Conservation (phyloP, 2,329 filamentous ascomycete species). For the Fusarium begoniae region DNA sequence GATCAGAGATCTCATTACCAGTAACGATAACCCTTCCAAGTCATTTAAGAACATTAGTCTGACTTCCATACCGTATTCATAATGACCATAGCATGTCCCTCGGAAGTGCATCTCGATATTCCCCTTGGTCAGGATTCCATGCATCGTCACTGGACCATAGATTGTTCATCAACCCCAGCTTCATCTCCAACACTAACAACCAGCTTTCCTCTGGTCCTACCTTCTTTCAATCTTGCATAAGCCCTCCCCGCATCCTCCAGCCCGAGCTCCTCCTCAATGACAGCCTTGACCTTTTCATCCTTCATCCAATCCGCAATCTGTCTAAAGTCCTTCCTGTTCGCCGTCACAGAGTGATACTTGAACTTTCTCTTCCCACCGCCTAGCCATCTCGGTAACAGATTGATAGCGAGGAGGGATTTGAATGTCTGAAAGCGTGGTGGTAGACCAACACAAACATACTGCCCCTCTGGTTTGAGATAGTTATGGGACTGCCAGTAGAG, state of each 20-base stretch:
- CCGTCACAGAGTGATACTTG: conserved; percentile 21
- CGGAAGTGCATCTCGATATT: fast-evolving
- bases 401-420: conserved; percentile 16
- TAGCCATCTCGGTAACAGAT: conserved; percentile 15
- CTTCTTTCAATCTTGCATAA: conserved; percentile 17
- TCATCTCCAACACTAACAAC: conserved; percentile 7
- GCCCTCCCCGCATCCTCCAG: conserved; percentile 6
- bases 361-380: conserved; percentile 28
- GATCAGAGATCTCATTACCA: fast-evolving
- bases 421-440: not conserved
- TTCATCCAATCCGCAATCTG: conserved; percentile 11
- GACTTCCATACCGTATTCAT: fast-evolving
- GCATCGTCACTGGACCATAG: fast-evolving
- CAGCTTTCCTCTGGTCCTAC: conserved; percentile 13
- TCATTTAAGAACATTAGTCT: fast-evolving
- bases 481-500: conserved; percentile 29
- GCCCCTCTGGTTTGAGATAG: conserved; percentile 11
- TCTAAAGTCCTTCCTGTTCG: conserved; percentile 15
- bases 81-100: fast-evolving
- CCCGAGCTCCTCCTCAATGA: conserved; percentile 17
- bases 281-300: conserved; percentile 2
- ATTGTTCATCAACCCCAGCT: not conserved
- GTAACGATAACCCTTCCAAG: fast-evolving
- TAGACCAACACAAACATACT: conserved; percentile 20
- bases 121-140: not conserved